Base-by-base conservation (phyloP, 805 yeast species). In the Kodamaea fukazawae region DNA sequence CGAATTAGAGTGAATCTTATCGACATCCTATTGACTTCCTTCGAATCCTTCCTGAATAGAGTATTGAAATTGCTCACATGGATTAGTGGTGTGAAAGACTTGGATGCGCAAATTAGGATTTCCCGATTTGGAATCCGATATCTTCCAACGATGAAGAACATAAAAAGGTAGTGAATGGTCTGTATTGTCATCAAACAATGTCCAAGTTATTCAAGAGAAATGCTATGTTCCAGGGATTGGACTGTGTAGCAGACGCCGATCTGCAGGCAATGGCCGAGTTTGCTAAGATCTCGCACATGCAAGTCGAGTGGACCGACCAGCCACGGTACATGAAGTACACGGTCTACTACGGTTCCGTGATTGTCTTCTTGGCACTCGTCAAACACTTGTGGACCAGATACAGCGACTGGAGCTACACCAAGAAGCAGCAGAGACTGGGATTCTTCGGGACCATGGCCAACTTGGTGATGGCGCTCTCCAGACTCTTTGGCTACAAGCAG, bases 321-420 rank as follows among this genome's bases (percentile, higher is more conserved):
- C 40, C 58, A 1, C 17, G 34, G 1, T 73, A 67, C 46, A 76
- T 67, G 2, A 55, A 60, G 23, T 63, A 62, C 38, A 60, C 73
- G 11, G 45, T 65, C 1, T 73, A 73, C 44, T 66, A 63, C 44
- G 68, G 70, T 3, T 63, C 55, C 7, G 74, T 65, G 2, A 49
- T 66, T 4, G 50, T 71, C 7, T 54, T 56, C 22, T 41, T 64
- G 1, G 65, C 67, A 1, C 40, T 58, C 3, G 2, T 70, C 4
- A 73, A 72, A 44, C 45, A 64, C 43, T 22, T 54, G 10, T 60
- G 59, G 54, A 63, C 57, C 36, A 27, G 37, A 5, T 46, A 42
- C 25, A 38, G 59, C 29, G 72, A 67, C 44, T 17, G 29, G 16
- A 27, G 45, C 5, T 57, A 56, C 38, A 5, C 23, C n/a, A 44